A percentile compares a stretch with the other conserved stretches of the same genome.
These are phyloP conservation scores for Ophiocytium majus DNA, from an alignment of 352 stramenopile genomes.

Conservation along the genomic window DNA sequence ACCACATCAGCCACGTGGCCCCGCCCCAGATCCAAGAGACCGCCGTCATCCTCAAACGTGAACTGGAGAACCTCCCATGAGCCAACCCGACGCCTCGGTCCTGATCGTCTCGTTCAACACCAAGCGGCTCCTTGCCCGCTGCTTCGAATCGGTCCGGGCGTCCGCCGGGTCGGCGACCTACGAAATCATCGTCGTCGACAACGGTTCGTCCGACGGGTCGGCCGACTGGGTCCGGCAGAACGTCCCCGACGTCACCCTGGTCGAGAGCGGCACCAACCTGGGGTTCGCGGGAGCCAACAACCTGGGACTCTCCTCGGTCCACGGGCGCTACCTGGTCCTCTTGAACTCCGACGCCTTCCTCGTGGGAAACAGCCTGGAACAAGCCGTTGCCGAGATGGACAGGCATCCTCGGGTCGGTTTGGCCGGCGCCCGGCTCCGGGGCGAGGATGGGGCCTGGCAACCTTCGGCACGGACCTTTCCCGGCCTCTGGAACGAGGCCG, in stretches of 20 bases:
- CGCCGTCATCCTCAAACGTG: too few relatives aligned
- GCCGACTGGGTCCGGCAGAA: not conserved
- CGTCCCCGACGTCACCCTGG: not conserved
- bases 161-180: not conserved
- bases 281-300: conserved; percentile 3
- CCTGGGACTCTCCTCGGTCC: not conserved
- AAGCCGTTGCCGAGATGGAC: not conserved
- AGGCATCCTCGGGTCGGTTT: not conserved
- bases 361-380: not conserved
- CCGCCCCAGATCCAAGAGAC: too few relatives aligned
- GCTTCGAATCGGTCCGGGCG: not conserved
- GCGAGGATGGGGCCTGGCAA: not conserved
- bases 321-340: not conserved
- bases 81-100: too few relatives aligned
- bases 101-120: too few relatives aligned
- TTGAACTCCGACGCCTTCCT: not conserved
- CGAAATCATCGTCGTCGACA: not conserved
- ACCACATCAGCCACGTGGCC: too few relatives aligned
- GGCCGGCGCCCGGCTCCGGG: not conserved
- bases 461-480: not conserved
- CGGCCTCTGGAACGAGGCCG: not conserved
- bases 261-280: not conserved
- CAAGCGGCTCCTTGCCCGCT: too few relatives aligned
- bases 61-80: too few relatives aligned
- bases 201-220: not conserved